Evolutionary conservation across 2,329 filamentous ascomycete genomes (phyloP).

Genomic region (Monosporascus cannonballus): DNA sequence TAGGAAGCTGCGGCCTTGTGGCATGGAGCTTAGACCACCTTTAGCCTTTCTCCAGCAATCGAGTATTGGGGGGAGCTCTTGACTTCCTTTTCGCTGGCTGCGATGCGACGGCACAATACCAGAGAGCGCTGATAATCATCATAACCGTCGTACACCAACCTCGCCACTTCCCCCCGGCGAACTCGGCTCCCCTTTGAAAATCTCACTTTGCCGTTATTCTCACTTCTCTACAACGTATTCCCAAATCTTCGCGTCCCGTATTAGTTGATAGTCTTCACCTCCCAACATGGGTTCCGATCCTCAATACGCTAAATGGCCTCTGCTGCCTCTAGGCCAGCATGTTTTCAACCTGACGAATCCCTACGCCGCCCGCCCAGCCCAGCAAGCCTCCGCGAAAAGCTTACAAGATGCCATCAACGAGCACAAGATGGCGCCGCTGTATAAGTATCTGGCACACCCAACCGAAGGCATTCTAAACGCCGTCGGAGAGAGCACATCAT

Average conservation of each 20-base stretch:
- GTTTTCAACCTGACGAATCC: constrained; percentile 84
- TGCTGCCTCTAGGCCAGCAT: constrained; percentile 75
- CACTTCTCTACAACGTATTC: not conserved
- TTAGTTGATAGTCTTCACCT: constrained; percentile 5
- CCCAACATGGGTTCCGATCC: constrained; percentile 69
- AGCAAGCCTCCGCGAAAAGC: constrained; percentile 65
- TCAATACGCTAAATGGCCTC: constrained; percentile 79
- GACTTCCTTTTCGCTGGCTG: not conserved
- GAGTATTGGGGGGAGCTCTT: not conserved
- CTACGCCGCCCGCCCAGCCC: constrained; percentile 57
- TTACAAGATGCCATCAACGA: constrained; percentile 78
- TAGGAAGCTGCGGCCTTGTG: not conserved
- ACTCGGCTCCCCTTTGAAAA: not conserved
- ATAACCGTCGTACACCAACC: not conserved
- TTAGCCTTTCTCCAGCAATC: not conserved
- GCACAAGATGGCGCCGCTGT: constrained; percentile 83
- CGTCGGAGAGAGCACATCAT: constrained; percentile 56
- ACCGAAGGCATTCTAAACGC: constrained; percentile 76
- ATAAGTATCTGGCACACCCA: constrained; percentile 77
- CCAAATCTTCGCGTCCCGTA: not conserved
- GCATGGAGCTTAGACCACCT: not conserved
- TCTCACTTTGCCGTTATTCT: not conserved
- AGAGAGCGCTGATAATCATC: not conserved
- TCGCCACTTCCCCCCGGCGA: not conserved
- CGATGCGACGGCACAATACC: not conserved